Conservation (phyloP, 2,329 filamentous ascomycete species). For the Ilyonectria mors-panacis region DNA sequence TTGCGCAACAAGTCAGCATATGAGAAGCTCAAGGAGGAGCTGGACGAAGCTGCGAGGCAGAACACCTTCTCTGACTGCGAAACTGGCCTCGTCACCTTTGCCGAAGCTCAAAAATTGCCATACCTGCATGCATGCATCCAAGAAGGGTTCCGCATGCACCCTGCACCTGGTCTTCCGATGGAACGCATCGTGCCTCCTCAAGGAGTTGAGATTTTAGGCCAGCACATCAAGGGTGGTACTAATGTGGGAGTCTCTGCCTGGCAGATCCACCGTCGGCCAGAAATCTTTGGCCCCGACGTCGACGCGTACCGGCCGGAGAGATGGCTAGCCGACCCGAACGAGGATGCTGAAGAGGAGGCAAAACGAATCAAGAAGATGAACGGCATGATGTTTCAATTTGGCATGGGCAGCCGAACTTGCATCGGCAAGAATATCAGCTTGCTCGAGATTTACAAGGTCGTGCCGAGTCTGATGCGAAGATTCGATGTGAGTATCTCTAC, state of each 20-base stretch:
- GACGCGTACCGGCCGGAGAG: slow-evolving; percentile 78
- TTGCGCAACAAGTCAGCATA: slow-evolving; percentile 74
- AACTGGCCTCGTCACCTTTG: slow-evolving; percentile 77
- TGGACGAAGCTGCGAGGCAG: slow-evolving; percentile 70
- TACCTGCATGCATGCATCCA: slow-evolving; percentile 86
- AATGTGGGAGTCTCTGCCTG: slow-evolving; percentile 83
- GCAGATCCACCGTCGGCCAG: slow-evolving; percentile 78
- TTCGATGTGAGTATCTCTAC: slow-evolving; percentile 36
- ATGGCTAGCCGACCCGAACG: slow-evolving; percentile 67
- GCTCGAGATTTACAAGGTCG: slow-evolving; percentile 75
- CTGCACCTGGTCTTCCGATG: slow-evolving; percentile 79
- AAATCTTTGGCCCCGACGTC: slow-evolving; percentile 78
- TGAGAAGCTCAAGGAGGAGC: slow-evolving; percentile 69
- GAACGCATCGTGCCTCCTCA: slow-evolving; percentile 79
- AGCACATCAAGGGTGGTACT: slow-evolving; percentile 76
- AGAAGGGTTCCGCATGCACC: slow-evolving; percentile 83
- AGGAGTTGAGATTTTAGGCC: slow-evolving; percentile 75
- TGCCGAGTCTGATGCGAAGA: slow-evolving; percentile 57
- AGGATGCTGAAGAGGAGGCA: slow-evolving; percentile 59
- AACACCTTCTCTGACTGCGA: slow-evolving; percentile 66
- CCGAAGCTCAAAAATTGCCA: slow-evolving; percentile 77
- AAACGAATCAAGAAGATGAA: slow-evolving; percentile 53
- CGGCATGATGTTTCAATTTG: slow-evolving; percentile 69
- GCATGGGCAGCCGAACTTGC: slow-evolving; percentile 79
- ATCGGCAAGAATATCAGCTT: slow-evolving; percentile 78